Base-by-base conservation (phyloP, 1,139 yeast genomes). In the Suzukiozyma palmioleophila region DNA sequence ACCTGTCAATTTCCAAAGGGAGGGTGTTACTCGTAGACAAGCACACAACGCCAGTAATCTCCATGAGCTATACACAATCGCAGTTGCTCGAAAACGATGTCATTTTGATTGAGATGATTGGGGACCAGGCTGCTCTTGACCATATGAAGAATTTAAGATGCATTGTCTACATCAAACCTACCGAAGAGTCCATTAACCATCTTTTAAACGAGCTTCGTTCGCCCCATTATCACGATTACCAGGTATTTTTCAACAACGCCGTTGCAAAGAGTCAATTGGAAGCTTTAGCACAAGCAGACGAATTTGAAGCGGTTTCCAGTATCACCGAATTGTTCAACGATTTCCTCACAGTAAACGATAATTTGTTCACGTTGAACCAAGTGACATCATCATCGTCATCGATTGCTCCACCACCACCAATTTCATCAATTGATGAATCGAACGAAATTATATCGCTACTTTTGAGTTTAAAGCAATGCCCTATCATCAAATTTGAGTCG, bases 271-370 rank as follows among this genome's bases (percentile, higher is more conserved):
- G 80, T 27, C 85, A 86, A 46, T 61, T 92, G 48, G 99, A 94
- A 57, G 73, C 84, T 40, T 58, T 92, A 31, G 98, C 98, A 0
- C 96, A 88, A 58, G 77, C 87, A 2, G 99, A 92, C 59, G 94
- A 87, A 54, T 73, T 80, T 52, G 98, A 90, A 55, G 79, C 80
- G 6, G 85, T 94, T 8, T 65, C 74, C 4, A 77, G 76, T 45
- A 89, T 92, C 2, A 78, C 83, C 28, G 98, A 92, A 56, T 57
- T 89, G 36, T 92, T 88, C 55, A 87, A 84, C 48, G 97, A 92
- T 58, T 90, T 84, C 57, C 70, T 77, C 45, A 81, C 86, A 6
- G 66, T 89, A 39, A 88, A 88, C 57, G 70, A 70, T 43, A 84
- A 85, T 51, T 62, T 92, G 34, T 90, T 76, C 56, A 42, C 51